These are phyloP conservation scores for Phytophthora nicotianae DNA, from an alignment of 352 stramenopile genomes.

Conservation along the genomic window DNA sequence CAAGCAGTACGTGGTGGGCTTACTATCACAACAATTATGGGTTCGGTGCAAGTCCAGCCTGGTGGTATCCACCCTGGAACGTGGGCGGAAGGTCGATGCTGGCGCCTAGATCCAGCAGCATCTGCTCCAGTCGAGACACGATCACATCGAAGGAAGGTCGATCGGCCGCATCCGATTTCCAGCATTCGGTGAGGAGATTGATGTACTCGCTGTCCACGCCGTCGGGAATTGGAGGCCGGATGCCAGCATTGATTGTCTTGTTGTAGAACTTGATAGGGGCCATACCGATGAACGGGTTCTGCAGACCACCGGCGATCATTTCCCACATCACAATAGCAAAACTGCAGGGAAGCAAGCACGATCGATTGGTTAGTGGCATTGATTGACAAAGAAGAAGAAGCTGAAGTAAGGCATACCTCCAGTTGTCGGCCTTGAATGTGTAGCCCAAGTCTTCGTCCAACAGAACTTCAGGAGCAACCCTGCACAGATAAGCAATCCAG, in stretches of 20 bases:
- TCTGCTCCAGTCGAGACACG: conserved; percentile 73
- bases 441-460: conserved; percentile 89
- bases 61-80: conserved; percentile 87
- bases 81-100: conserved; percentile 86
- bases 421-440: conserved; percentile 91
- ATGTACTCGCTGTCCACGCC: conserved; percentile 74
- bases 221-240: conserved; percentile 75
- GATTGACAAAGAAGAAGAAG: not conserved
- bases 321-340: conserved; percentile 93
- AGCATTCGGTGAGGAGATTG: conserved; percentile 82
- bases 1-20: conserved; percentile 26
- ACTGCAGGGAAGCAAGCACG: conserved; percentile 31
- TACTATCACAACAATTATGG: conserved; percentile 33
- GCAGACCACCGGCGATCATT: conserved; percentile 80
- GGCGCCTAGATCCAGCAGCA: conserved; percentile 70
- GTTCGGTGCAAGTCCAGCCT: conserved; percentile 37
- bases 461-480: conserved; percentile 88
- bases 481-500: conserved; percentile 23
- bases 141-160: conserved; percentile 83
- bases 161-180: conserved; percentile 76
- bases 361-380: not conserved
- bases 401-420: conserved; percentile 55
- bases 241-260: conserved; percentile 80
- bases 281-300: conserved; percentile 91
- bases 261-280: conserved; percentile 92